A percentile compares a stretch with the other conserved stretches of the same genome.
Evolutionary conservation across 129 eudicot genomes (phyloP).

Genomic region (Scalesia atractyloides): DNA sequence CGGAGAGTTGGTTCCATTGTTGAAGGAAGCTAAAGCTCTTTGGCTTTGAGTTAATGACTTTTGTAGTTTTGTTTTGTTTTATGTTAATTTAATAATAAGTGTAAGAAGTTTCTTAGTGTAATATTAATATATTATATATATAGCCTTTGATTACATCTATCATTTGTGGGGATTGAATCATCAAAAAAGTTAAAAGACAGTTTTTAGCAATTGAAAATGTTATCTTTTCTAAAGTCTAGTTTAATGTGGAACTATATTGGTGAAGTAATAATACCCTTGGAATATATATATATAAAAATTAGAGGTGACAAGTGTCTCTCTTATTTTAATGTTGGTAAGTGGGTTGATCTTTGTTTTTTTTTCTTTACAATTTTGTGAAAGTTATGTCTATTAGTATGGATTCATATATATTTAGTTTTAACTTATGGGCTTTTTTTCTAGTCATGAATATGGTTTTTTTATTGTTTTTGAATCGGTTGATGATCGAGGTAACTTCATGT

Average conservation of each 20-base stretch:
- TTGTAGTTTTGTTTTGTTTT: background rate
- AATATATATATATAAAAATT: background rate
- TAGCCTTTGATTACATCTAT: background rate
- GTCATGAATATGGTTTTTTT: too few relatives aligned
- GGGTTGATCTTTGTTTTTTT: background rate
- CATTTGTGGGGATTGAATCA: background rate
- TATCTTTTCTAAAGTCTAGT: background rate
- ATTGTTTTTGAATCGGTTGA: too few relatives aligned
- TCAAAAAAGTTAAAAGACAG: too few relatives aligned
- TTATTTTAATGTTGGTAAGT: background rate
- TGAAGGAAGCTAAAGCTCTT: slow-evolving; percentile 70
- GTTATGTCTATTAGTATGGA: background rate
- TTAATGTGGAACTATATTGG: background rate
- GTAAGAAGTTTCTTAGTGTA: background rate
- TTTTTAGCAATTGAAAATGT: background rate
- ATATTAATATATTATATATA: background rate
- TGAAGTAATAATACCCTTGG: background rate
- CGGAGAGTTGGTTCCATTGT: slow-evolving; percentile 72
- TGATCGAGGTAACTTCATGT: too few relatives aligned
- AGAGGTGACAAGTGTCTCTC: background rate
- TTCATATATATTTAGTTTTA: too few relatives aligned
- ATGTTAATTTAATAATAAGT: background rate
- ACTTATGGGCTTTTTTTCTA: too few relatives aligned
- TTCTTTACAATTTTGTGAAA: background rate
- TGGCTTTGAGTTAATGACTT: slow-evolving; percentile 62